phyloP scores from a whole-genome alignment of 2,329 filamentous ascomycete species.

The Byssoonygena ceratinophila region DNA sequence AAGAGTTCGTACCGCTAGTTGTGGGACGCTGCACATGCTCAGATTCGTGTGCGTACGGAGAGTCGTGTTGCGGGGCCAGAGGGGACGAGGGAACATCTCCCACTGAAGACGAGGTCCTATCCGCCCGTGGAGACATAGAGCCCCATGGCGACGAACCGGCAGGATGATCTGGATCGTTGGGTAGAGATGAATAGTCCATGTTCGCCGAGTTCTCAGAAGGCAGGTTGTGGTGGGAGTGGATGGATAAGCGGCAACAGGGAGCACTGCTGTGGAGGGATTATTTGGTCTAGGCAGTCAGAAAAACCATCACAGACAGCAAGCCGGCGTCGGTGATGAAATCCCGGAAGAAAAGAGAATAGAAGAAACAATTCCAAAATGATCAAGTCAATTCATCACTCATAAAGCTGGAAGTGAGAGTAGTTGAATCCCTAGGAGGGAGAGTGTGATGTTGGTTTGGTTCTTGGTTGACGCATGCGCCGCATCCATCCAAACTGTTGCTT shows the following conservation, averaged over 20 bases:
- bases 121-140: constrained; percentile 46
- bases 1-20: constrained; percentile 27
- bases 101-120: constrained; percentile 34
- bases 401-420: neutral
- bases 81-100: constrained; percentile 35
- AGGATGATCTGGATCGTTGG: constrained; percentile 49
- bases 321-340: neutral
- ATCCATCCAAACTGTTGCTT: neutral
- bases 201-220: neutral
- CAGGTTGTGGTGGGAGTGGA: neutral
- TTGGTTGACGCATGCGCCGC: neutral
- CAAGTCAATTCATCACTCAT: neutral
- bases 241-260: neutral
- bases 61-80: constrained; percentile 30
- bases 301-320: neutral
- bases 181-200: constrained; percentile 58
- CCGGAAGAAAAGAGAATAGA: neutral
- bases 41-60: constrained; percentile 22
- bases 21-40: constrained; percentile 17
- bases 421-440: neutral
- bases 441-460: neutral
- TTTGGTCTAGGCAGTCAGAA: neutral
- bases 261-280: too few species aligned
- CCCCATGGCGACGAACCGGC: constrained; percentile 54
- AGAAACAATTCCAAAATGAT: neutral